These are phyloP conservation scores for Claviceps paspali DNA, from an alignment of 2,329 filamentous ascomycete species.

Conservation along the genomic window DNA sequence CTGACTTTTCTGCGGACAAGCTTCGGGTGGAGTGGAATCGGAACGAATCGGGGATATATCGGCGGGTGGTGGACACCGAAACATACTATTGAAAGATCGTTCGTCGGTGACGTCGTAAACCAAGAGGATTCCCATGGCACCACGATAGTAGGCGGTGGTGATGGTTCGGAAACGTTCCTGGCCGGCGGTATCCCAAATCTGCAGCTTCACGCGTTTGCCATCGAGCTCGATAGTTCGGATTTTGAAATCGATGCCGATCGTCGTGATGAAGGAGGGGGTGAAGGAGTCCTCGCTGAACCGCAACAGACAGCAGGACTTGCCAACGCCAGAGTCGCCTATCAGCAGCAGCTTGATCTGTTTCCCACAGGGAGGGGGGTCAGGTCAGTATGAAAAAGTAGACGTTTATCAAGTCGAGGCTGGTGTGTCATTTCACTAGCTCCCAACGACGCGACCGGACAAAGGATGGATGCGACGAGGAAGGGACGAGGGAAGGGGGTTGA, in stretches of 20 bases:
- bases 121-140: slow-evolving; percentile 93
- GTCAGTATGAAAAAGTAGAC: slow-evolving; percentile 1
- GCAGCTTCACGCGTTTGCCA: slow-evolving; percentile 95
- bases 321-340: slow-evolving; percentile 91
- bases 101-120: slow-evolving; percentile 98
- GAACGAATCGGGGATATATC: too few relatives aligned
- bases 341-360: slow-evolving; percentile 85
- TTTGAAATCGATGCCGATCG: slow-evolving; percentile 99
- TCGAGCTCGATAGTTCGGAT: slow-evolving; percentile 98
- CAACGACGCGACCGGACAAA: too few relatives aligned
- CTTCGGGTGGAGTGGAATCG: too few relatives aligned
- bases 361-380: slow-evolving; percentile 1
- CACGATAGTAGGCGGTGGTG: slow-evolving; percentile 95
- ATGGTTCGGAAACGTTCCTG: slow-evolving; percentile 98
- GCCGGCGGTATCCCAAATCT: slow-evolving; percentile 98
- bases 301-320: slow-evolving; percentile 92
- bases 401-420: too few relatives aligned
- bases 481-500: slow-evolving; percentile 6
- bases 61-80: not conserved
- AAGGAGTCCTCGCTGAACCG: slow-evolving; percentile 97
- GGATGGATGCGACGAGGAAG: not conserved
- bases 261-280: slow-evolving; percentile 95
- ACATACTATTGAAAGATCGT: slow-evolving; percentile 83
- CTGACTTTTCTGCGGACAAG: too few relatives aligned
- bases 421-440: too few relatives aligned